phyloP scores from a whole-genome alignment of 2,329 filamentous ascomycete genomes.

The Aureobasidium sp. region DNA sequence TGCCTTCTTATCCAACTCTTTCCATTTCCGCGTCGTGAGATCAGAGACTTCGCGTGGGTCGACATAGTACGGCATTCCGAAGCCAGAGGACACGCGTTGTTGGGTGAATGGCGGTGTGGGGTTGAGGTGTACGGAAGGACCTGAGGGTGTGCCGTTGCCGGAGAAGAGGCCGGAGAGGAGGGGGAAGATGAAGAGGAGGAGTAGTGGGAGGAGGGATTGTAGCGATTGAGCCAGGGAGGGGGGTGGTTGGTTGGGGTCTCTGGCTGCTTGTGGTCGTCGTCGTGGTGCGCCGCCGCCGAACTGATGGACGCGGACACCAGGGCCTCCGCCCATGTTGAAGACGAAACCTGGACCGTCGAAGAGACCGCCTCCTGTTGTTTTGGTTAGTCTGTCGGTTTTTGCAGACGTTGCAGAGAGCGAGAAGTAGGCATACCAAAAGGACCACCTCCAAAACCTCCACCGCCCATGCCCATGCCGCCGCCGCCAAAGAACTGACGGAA shows the following conservation, averaged over 20 bases:
- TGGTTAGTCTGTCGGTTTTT: background rate
- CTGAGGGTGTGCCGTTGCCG: conserved; percentile 44
- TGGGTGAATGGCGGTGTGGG: conserved; percentile 63
- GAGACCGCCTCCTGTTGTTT: conserved; percentile 38
- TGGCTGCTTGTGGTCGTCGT: conserved; percentile 59
- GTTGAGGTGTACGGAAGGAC: conserved; percentile 71
- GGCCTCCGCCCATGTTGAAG: conserved; percentile 80
- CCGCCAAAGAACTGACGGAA: conserved; percentile 96
- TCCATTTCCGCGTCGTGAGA: conserved; percentile 60
- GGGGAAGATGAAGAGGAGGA: conserved; percentile 79
- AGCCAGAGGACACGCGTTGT: conserved; percentile 59
- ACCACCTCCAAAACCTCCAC: conserved; percentile 35
- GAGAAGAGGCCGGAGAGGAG: conserved; percentile 74
- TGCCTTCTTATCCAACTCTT: conserved; percentile 65
- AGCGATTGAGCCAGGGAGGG: conserved; percentile 37
- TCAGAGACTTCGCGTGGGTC: conserved; percentile 68
- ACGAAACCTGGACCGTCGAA: conserved; percentile 86
- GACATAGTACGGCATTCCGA: conserved; percentile 76
- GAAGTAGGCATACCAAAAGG: background rate
- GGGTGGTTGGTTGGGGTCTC: conserved; percentile 41
- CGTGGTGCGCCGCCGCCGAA: conserved; percentile 77
- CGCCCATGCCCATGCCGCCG: conserved; percentile 47
- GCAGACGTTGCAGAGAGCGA: background rate
- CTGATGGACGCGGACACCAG: conserved; percentile 87
- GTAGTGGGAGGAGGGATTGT: conserved; percentile 58